Evolutionary conservation across 2,329 filamentous ascomycete genomes (phyloP).

Genomic region (Colletotrichum tropicale): DNA sequence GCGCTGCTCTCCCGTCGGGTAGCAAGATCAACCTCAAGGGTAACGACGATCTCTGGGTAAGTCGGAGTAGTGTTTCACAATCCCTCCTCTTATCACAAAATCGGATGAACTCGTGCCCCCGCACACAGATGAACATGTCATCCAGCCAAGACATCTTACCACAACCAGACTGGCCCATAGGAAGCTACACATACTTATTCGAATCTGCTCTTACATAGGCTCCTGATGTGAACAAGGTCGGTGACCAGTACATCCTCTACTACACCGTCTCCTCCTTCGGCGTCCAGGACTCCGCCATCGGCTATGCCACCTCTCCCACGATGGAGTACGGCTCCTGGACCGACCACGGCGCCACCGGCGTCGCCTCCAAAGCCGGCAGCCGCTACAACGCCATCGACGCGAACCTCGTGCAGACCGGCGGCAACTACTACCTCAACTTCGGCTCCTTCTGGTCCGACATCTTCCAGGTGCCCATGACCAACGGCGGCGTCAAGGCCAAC

Average conservation of each 20-base stretch:
- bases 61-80: neutral
- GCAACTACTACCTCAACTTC: constrained; percentile 58
- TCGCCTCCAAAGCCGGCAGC: constrained; percentile 45
- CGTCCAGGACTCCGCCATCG: constrained; percentile 65
- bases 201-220: constrained; percentile 46
- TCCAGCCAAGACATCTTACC: neutral
- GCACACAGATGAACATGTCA: neutral
- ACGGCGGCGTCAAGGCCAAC: constrained; percentile 31
- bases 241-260: constrained; percentile 68
- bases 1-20: constrained; percentile 40
- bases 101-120: neutral
- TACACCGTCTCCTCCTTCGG: constrained; percentile 70
- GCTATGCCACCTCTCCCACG: constrained; percentile 49
- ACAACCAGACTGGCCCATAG: neutral
- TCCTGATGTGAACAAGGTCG: constrained; percentile 65
- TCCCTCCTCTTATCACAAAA: no score
- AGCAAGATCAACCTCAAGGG: constrained; percentile 44
- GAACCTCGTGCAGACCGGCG: constrained; percentile 50
- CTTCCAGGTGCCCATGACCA: constrained; percentile 59
- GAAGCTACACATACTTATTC: neutral
- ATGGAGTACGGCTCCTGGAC: constrained; percentile 63
- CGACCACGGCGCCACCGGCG: constrained; percentile 60
- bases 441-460: constrained; percentile 73
- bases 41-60: constrained; percentile 47
- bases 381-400: constrained; percentile 67